phyloP scores from a whole-genome alignment of 768 basidiomycete species.

The Kwoniella dendrophila region DNA sequence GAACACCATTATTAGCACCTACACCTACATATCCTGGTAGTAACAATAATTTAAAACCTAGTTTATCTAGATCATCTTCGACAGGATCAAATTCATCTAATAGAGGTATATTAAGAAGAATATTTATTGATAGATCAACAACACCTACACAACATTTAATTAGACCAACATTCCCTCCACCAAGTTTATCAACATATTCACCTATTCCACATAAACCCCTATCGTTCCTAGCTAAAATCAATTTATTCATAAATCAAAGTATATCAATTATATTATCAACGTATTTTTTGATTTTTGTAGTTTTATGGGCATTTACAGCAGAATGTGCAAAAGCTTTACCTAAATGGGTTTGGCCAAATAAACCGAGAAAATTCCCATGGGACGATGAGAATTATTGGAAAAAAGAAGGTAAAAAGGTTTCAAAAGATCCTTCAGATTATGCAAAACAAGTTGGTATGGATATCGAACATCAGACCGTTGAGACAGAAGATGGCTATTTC shows the following conservation, averaged over 20 bases:
- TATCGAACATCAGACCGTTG: constrained; percentile 59
- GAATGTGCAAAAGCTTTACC: constrained; percentile 39
- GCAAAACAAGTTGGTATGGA: constrained; percentile 59
- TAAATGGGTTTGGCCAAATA: constrained; percentile 38
- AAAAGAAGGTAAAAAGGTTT: constrained; percentile 55
- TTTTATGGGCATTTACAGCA: constrained; percentile 58
- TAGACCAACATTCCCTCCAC: constrained; percentile 55
- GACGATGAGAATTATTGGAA: constrained; percentile 57
- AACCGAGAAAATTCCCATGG: constrained; percentile 55
- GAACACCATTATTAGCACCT: constrained; percentile 28
- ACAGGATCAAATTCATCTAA: constrained; percentile 35
- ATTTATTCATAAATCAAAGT: constrained; percentile 56
- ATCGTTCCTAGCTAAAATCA: constrained; percentile 38
- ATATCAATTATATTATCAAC: constrained; percentile 57
- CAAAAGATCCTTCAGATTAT: constrained; percentile 60
- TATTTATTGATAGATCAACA: constrained; percentile 51
- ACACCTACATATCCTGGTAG: constrained; percentile 20
- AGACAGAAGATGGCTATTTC: constrained; percentile 61
- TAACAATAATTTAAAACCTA: constrained; percentile 5
- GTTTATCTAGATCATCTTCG: constrained; percentile 41
- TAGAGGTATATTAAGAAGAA: constrained; percentile 43
- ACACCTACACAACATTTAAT: constrained; percentile 52
- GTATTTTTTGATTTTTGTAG: constrained; percentile 58
- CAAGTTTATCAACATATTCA: constrained; percentile 53
- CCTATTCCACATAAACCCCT: constrained; percentile 47